Percentiles rank a stretch among this genome's conserved stretches.
Evolutionary conservation across 306 rosid species (phyloP).

Genomic region (Canavalia ensiformis): DNA sequence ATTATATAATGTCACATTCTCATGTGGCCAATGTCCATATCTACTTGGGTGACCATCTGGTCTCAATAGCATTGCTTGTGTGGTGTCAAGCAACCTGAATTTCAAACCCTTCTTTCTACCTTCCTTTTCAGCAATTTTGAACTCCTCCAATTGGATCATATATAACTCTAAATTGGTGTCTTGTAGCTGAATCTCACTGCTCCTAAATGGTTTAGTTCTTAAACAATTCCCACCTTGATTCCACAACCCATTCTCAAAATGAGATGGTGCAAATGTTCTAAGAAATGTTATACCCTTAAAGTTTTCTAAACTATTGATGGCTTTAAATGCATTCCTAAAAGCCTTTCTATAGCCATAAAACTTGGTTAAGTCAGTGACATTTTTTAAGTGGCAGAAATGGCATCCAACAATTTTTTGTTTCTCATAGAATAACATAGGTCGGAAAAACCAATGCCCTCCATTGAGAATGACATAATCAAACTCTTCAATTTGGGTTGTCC

Average conservation of each 20-base stretch:
- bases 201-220: slow-evolving; percentile 75
- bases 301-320: slow-evolving; percentile 61
- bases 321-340: slow-evolving; percentile 68
- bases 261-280: slow-evolving; percentile 82
- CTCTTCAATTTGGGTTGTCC: slow-evolving; percentile 66
- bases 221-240: slow-evolving; percentile 83
- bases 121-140: slow-evolving; percentile 61
- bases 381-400: slow-evolving; percentile 69
- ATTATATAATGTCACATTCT: slow-evolving; percentile 74
- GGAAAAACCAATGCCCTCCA: slow-evolving; percentile 85
- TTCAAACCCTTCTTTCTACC: slow-evolving; percentile 68
- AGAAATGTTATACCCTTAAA: slow-evolving; percentile 70
- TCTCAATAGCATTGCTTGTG: slow-evolving; percentile 71
- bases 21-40: slow-evolving; percentile 80
- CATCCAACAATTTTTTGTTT: slow-evolving; percentile 68
- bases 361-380: slow-evolving; percentile 72
- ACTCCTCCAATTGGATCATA: slow-evolving; percentile 86
- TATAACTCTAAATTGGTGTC: slow-evolving; percentile 67
- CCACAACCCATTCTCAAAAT: slow-evolving; percentile 90
- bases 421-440: slow-evolving; percentile 70
- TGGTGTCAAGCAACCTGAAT: slow-evolving; percentile 74
- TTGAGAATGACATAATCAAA: slow-evolving; percentile 76
- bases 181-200: slow-evolving; percentile 62
- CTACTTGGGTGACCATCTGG: slow-evolving; percentile 96
- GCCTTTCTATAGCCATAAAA: slow-evolving; percentile 83